A percentile compares a stretch with the other conserved stretches of the same genome.
phyloP scores from a whole-genome alignment of 441 rosid species.

The Populus tomentosa region DNA sequence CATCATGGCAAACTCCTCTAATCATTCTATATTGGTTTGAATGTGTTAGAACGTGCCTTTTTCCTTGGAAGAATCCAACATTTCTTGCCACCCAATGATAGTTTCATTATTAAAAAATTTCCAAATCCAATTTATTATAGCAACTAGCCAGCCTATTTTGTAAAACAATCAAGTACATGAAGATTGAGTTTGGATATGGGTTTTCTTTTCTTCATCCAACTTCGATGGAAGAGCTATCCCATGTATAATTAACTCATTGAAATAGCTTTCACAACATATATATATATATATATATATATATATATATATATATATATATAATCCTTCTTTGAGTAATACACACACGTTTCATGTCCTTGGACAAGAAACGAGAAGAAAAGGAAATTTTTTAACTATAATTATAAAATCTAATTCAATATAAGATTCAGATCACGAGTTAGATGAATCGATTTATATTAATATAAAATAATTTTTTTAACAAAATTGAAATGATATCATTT shows the following conservation, averaged over 20 bases:
- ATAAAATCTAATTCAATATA: too few relatives aligned
- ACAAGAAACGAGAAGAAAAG: too few relatives aligned
- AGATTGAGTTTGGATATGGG: not conserved
- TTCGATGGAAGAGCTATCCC: not conserved
- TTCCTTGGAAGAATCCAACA: not conserved
- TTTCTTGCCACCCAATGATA: not conserved
- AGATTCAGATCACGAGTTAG: accelerated
- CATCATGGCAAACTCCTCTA: not conserved
- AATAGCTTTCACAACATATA: too few relatives aligned
- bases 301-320: too few relatives aligned
- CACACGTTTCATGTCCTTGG: too few relatives aligned
- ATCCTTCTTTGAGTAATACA: too few relatives aligned
- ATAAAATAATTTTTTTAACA: too few relatives aligned
- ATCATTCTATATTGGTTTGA: not conserved
- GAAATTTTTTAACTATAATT: too few relatives aligned
- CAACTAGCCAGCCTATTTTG: not conserved
- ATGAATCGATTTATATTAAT: too few relatives aligned
- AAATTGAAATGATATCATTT: too few relatives aligned
- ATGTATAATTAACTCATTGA: not conserved
- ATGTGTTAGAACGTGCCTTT: not conserved
- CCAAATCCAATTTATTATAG: not conserved
- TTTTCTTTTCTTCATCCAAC: not conserved
- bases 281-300: too few relatives aligned
- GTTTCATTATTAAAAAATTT: not conserved
- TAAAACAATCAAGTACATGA: not conserved